Evolutionary conservation across 352 stramenopile species (phyloP), one percentile per base, ranked within the genome.

Genomic region (Ophiocytium majus): DNA sequence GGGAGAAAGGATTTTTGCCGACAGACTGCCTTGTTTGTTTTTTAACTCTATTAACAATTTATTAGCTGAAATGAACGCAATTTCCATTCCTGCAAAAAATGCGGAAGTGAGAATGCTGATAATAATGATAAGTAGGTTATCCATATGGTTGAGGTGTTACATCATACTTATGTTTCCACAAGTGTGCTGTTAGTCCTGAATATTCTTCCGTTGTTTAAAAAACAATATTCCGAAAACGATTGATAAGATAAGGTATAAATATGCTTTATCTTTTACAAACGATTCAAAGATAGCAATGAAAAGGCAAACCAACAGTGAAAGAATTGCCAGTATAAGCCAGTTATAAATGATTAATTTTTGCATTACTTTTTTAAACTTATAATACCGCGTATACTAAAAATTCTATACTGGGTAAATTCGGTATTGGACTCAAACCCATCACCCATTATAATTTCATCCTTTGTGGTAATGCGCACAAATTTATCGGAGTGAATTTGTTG

Each of bases 191-290:
- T 71, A 71, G 19, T 71, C 57, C 28, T 71, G 57, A 71, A 23
- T 23, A 23, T 71, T 71, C 28, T 23, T 71, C 19, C 57, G 57
- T 28, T 71, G 57, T 71, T 71, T 71, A 28, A 23, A 28, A 23
- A 23, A 28, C 57, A 71, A 71, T 23, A 71, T 71, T 23, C 28
- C 23, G 57, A 71, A 23, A 23, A 71, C 57, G 57, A 23, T 71
- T 23, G 57, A 71, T 71, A 71, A 28, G 57, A 71, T 71, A 71
- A 71, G 28, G 57, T 71, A 71, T 71, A 23, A 28, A 23, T 71
- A 71, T 71, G 19, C 28, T 71, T 71, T 71, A 23, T 23, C 57
- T 23, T 71, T 71, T 23, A 71, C 23, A 71, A 71, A 71, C 28
- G 28, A 71, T 23, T 28, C 23, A 71, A 71, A 23, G 23, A 71